A percentile compares a stretch with the other conserved stretches of the same genome.
Evolutionary conservation across 805 yeast genomes (phyloP).

Genomic region (Barnettozyma wickerhamii): DNA sequence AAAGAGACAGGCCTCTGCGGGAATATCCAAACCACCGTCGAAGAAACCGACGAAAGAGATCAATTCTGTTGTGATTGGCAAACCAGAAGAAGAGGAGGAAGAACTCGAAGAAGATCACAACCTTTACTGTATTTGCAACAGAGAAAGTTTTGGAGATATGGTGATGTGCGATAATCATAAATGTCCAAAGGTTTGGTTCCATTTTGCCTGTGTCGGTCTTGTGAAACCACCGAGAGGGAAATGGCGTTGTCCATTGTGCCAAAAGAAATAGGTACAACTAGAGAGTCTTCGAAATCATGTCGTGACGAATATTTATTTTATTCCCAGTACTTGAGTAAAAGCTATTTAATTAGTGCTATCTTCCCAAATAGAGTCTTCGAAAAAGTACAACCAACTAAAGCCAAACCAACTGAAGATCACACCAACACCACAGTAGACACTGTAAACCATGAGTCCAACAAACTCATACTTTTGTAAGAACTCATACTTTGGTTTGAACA

Average conservation of each 20-base stretch:
- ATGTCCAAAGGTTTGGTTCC: conserved; percentile 78
- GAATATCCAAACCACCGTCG: not conserved
- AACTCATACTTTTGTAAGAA: conserved; percentile 63
- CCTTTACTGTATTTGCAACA: conserved; percentile 44
- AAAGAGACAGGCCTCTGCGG: not conserved
- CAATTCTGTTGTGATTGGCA: conserved; percentile 4
- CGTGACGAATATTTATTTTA: no score
- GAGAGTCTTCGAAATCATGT: conserved; percentile 2
- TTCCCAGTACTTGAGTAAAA: no score
- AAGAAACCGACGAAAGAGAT: not conserved
- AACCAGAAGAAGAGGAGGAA: conserved; percentile 1
- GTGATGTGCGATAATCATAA: conserved; percentile 81
- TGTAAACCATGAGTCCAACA: conserved; percentile 71
- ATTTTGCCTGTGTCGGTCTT: conserved; percentile 71
- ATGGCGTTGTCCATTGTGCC: conserved; percentile 64
- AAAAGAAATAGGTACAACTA: conserved; percentile 11
- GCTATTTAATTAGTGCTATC: conserved; percentile 7
- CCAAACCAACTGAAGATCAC: conserved; percentile 85
- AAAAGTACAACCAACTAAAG: conserved; percentile 81
- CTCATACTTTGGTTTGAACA: conserved; percentile 51
- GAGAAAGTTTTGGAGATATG: conserved; percentile 67
- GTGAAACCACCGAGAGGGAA: conserved; percentile 56
- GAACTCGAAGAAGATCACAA: conserved; percentile 16
- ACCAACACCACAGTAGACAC: conserved; percentile 85
- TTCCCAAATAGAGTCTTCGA: conserved; percentile 70